Percentiles rank a stretch among this genome's conserved stretches.
Evolutionary conservation across 306 rosid genomes (phyloP).

Genomic region (Ceratonia siliqua): DNA sequence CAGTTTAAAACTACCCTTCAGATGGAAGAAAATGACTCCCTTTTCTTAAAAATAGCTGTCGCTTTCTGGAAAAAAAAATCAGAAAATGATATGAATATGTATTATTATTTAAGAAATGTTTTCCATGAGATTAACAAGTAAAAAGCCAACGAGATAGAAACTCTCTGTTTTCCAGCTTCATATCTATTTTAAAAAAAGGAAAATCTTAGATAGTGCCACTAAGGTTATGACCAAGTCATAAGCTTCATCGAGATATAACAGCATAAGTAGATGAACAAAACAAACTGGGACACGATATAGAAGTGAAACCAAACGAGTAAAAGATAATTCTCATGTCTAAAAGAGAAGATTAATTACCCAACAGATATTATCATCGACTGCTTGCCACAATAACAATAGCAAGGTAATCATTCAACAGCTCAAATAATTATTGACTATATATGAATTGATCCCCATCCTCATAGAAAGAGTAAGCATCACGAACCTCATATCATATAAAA

Average conservation of each 20-base stretch:
- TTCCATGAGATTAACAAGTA: neutral
- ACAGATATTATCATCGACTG: neutral
- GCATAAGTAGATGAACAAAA: neutral
- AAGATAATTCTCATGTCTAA: too few species aligned
- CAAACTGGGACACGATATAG: neutral
- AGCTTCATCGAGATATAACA: neutral
- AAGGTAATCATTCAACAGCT: neutral
- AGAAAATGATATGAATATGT: neutral
- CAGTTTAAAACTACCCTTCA: neutral
- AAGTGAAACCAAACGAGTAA: neutral
- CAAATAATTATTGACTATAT: neutral
- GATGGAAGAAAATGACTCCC: neutral
- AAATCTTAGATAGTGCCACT: neutral
- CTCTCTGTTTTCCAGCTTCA: neutral
- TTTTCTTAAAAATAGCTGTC: neutral
- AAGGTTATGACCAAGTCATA: neutral
- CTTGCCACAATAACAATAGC: neutral
- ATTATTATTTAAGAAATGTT: too few species aligned
- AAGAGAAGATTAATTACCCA: neutral
- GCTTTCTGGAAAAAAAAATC: neutral
- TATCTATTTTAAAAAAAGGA: neutral
- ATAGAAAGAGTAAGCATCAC: neutral
- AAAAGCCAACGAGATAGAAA: neutral
- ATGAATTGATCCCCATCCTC: neutral
- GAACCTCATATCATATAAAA: neutral